Evolutionary conservation across 345 rosid genomes (phyloP), one percentile per base, ranked within the genome.

Genomic region (Cardamine occulta): DNA sequence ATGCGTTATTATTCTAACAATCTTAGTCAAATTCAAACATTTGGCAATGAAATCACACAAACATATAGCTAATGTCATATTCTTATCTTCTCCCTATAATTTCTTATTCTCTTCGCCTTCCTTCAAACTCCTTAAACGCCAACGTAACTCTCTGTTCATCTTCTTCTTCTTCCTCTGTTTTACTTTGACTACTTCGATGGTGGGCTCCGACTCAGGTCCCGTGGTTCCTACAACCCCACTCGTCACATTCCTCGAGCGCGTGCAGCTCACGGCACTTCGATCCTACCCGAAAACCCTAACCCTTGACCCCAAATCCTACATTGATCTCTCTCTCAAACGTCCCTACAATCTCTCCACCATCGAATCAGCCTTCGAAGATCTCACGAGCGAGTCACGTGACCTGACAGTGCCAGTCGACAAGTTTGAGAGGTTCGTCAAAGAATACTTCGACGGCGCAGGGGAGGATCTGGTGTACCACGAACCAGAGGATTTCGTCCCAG

Each of bases 281-380:
- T 79, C 93, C 29, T 82, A 82, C 69, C 86, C 89, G 0, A 66
- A 77, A 6, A 17, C 8, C 34, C 42, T 55, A 15, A 15, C 63
- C 62, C 88, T 85, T 63, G 96, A 93, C 62, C 91, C 91, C 2
- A 96, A 96, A 74, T 28, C 28, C 53, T 91, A 86, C 76, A 76
- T 96, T 7, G 97, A 95, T 63, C 72, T 93, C 51, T 81, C 97
- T 12, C 82, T 93, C 59, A 86, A 80, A 70, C 74, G n/a, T 55
- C 65, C 69, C n/a, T 23, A 61, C 66, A 28, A 79, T 70, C 88
- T 92, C 53, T 70, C 86, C 4, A 26, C 76, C 35, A 79, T 84
- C 13, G 67, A 84, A 61, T 63, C 74, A 6, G 92, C 85, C 29
- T 95, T 91, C 76, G 32, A 86, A 11, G 59, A 49, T 44, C 86